Evolutionary conservation across 2,329 filamentous ascomycete species (phyloP).

Genomic region (Colletotrichum acutatum): DNA sequence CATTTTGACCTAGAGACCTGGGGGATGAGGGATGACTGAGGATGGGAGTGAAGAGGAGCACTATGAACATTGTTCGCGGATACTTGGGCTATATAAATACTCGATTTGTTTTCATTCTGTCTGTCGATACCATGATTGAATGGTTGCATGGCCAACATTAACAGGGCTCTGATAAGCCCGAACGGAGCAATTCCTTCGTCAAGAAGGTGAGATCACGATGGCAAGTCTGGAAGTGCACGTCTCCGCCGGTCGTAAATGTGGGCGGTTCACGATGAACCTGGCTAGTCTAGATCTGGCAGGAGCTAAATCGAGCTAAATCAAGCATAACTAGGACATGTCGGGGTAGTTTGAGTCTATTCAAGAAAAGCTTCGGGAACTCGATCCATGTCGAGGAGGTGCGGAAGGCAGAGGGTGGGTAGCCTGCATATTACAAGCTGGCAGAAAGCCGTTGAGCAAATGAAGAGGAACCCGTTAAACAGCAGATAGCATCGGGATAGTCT

Average conservation of each 20-base stretch:
- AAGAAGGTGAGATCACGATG: slow-evolving; percentile 15
- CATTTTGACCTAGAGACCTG: slow-evolving; percentile 15
- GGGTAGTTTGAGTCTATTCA: neutral
- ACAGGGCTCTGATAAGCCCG: slow-evolving; percentile 15
- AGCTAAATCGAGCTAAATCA: neutral
- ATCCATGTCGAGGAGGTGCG: slow-evolving; percentile 11
- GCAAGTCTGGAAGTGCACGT: neutral
- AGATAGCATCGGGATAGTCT: neutral
- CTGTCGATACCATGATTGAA: neutral
- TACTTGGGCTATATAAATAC: neutral
- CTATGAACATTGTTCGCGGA: neutral
- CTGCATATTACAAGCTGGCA: neutral
- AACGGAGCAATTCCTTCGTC: slow-evolving; percentile 23
- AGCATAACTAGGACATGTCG: neutral
- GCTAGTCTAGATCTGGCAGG: slow-evolving; percentile 18
- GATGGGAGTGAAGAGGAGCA: neutral
- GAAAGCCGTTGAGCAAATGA: too few relatives aligned
- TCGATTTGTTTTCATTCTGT: neutral
- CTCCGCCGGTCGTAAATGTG: neutral
- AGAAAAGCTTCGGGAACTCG: slow-evolving; percentile 6
- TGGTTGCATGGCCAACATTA: neutral
- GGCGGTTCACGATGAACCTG: neutral
- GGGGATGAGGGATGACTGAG: neutral
- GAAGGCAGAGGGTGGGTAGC: neutral
- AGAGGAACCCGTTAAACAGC: neutral